These are phyloP conservation scores for Bruguiera sexangula DNA, from an alignment of 345 rosid species.

Conservation along the genomic window DNA sequence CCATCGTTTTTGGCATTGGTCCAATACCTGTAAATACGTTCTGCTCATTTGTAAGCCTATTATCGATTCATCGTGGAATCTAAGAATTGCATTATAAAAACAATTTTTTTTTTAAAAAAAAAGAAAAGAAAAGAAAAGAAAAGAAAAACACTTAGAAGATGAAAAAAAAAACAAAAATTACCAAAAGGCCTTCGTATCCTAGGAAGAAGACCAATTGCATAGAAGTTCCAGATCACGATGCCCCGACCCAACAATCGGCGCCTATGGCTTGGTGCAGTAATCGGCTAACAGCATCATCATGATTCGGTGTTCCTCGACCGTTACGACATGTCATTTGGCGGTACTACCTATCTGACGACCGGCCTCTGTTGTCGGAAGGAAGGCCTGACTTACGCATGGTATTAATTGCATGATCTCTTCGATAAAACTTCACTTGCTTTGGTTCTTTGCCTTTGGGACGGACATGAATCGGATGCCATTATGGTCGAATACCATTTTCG, in stretches of 20 bases:
- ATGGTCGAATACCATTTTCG: not conserved
- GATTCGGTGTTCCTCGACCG: slow-evolving; percentile 15
- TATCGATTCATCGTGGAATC: too few species aligned
- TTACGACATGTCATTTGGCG: slow-evolving; percentile 8
- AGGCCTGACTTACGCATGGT: not conserved
- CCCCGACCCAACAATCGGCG: slow-evolving; percentile 12
- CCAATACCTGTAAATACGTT: too few species aligned
- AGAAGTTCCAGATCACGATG: not conserved
- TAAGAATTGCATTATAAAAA: too few species aligned
- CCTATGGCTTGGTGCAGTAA: slow-evolving; percentile 24
- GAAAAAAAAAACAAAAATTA: too few species aligned
- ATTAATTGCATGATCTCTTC: not conserved
- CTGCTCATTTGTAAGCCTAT: too few species aligned
- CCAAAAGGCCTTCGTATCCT: too few species aligned
- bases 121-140: too few species aligned
- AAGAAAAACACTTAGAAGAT: too few species aligned
- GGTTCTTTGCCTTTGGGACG: not conserved
- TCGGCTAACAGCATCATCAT: slow-evolving; percentile 4
- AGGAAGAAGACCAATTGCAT: too few species aligned
- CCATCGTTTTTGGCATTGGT: not conserved
- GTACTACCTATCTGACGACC: not conserved
- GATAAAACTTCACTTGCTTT: not conserved
- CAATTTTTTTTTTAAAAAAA: too few species aligned
- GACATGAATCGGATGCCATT: not conserved
- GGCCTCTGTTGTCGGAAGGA: too few species aligned